These are phyloP conservation scores for Vitis cinerea DNA, from an alignment of 164 flowering plant genomes.

Conservation along the genomic window DNA sequence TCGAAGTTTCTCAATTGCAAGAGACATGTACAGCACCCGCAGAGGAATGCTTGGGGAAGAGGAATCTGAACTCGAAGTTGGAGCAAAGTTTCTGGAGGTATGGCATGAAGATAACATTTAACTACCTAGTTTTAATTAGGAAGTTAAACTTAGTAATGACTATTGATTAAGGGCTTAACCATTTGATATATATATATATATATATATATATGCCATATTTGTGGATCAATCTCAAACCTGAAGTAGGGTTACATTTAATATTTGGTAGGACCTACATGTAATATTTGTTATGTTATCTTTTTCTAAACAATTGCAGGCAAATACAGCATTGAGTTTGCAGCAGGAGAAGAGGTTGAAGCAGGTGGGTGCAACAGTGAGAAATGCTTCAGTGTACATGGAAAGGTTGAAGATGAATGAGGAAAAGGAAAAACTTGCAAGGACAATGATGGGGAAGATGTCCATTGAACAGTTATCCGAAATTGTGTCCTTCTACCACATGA, in stretches of 20 bases:
- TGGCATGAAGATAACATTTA: not conserved
- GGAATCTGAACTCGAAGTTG: not conserved
- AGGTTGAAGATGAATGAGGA: not conserved
- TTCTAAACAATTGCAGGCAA: not conserved
- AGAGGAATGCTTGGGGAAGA: not conserved
- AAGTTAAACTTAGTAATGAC: too few species aligned
- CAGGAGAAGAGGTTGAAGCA: not conserved
- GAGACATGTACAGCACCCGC: not conserved
- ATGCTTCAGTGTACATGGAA: not conserved
- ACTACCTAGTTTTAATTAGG: too few species aligned
- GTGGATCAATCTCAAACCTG: too few species aligned
- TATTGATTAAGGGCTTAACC: too few species aligned
- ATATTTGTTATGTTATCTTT: too few species aligned
- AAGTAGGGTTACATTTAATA: too few species aligned
- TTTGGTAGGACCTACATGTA: too few species aligned
- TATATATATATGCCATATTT: too few species aligned
- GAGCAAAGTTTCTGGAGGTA: not conserved
- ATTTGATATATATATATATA: too few species aligned
- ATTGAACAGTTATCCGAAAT: not conserved
- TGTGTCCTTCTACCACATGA: not conserved
- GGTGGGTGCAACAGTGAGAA: not conserved
- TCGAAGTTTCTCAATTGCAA: not conserved
- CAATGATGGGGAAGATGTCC: not conserved
- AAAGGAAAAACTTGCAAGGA: not conserved
- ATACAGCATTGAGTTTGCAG: not conserved